These are phyloP conservation scores for Monosporascus sp. DNA, from an alignment of 2,329 filamentous ascomycete genomes.

Conservation along the genomic window DNA sequence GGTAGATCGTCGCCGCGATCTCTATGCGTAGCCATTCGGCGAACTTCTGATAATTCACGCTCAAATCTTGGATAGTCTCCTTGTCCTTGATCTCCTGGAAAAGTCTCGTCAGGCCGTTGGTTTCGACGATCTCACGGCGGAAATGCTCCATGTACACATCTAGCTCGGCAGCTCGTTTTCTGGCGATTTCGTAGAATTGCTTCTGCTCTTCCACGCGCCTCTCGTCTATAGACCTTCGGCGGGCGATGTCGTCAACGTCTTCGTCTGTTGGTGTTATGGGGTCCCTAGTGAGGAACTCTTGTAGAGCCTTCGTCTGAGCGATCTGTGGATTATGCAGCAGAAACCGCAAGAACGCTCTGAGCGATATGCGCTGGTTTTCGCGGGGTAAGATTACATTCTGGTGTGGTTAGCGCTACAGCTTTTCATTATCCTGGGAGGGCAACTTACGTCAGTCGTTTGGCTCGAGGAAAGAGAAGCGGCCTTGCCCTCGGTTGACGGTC, in stretches of 20 bases:
- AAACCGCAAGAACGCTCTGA: conserved; percentile 84
- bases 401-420: conserved; percentile 25
- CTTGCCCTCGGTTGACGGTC: conserved; percentile 39
- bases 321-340: conserved; percentile 80
- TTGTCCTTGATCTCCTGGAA: conserved; percentile 93
- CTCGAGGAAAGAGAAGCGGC: conserved; percentile 26
- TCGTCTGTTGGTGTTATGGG: conserved; percentile 72
- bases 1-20: conserved; percentile 92
- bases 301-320: conserved; percentile 74
- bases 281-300: conserved; percentile 73
- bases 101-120: conserved; percentile 81
- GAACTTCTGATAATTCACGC: conserved; percentile 95
- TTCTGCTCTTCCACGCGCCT: conserved; percentile 88
- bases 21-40: conserved; percentile 98
- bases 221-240: conserved; percentile 76
- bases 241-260: conserved; percentile 74
- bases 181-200: conserved; percentile 91
- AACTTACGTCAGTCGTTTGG: conserved; percentile 23
- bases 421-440: not conserved
- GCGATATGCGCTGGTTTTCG: conserved; percentile 84
- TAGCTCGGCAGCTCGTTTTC: conserved; percentile 81
- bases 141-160: conserved; percentile 98
- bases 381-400: conserved; percentile 64
- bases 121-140: conserved; percentile 60
- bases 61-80: conserved; percentile 78